Percentiles rank a stretch among this genome's conserved stretches.
These are phyloP conservation scores for Fusarium pseudograminearum DNA, from an alignment of 2,329 filamentous ascomycete species.

Conservation along the genomic window DNA sequence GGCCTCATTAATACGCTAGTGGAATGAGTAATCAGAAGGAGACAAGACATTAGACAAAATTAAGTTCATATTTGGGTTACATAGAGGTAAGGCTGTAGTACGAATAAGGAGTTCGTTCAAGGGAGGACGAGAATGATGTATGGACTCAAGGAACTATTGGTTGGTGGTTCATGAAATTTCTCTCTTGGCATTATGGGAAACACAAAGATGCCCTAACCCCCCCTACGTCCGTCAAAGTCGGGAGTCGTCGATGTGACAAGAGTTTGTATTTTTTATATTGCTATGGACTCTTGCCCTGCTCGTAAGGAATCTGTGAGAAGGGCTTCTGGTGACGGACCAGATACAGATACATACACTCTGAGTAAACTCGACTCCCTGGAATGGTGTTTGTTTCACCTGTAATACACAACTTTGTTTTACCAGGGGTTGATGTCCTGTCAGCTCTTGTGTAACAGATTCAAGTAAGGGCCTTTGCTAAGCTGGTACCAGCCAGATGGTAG, in stretches of 20 bases:
- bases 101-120: not conserved
- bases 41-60: not conserved
- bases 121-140: not conserved
- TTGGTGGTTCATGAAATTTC: not conserved
- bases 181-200: not conserved
- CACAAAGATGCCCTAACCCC: not conserved
- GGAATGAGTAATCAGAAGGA: not conserved
- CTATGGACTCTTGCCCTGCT: not conserved
- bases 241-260: no score
- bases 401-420: not conserved
- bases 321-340: not conserved
- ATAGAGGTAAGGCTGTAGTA: no score
- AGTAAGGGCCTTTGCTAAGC: not conserved
- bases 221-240: not conserved
- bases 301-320: not conserved
- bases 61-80: no score
- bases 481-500: not conserved
- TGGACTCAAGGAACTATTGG: not conserved
- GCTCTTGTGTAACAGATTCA: not conserved
- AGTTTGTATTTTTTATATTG: not conserved
- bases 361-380: not conserved
- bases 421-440: not conserved
- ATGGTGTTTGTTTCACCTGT: not conserved
- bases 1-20: not conserved
- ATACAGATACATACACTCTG: not conserved